A percentile compares a stretch with the other conserved stretches of the same genome.
Evolutionary conservation across 2,329 filamentous ascomycete species (phyloP).

Genomic region (Lomentospora prolificans): DNA sequence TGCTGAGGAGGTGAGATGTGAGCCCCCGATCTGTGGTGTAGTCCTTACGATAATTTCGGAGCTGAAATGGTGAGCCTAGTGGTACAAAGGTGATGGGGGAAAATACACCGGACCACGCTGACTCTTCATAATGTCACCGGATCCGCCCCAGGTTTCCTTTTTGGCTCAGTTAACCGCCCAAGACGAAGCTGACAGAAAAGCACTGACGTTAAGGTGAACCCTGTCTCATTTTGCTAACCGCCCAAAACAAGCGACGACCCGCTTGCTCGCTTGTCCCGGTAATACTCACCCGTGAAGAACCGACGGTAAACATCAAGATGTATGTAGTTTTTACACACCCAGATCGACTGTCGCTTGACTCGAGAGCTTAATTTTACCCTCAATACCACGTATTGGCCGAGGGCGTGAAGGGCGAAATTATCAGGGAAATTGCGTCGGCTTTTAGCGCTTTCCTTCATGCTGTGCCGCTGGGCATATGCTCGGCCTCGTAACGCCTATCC

Average conservation of each 20-base stretch:
- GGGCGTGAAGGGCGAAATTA: background rate
- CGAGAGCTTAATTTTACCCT: background rate
- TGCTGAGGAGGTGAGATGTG: too few species aligned
- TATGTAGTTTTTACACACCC: background rate
- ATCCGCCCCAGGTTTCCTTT: background rate
- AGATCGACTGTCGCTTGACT: background rate
- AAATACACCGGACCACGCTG: too few species aligned
- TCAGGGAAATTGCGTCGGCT: background rate
- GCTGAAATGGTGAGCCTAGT: too few species aligned
- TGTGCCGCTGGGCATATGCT: background rate
- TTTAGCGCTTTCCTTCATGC: background rate
- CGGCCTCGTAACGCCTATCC: background rate
- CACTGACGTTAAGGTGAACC: background rate
- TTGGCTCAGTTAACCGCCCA: background rate
- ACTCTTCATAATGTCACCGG: too few species aligned
- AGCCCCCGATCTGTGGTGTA: too few species aligned
- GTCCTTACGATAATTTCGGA: too few species aligned
- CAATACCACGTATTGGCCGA: background rate
- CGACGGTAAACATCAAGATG: too few species aligned
- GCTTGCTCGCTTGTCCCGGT: background rate
- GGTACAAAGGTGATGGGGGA: background rate
- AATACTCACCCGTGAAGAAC: too few species aligned
- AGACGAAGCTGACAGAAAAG: background rate
- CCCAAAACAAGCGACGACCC: conserved; percentile 5
- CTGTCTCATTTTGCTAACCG: conserved; percentile 6